Conservation (phyloP, 2,329 filamentous ascomycete genomes). For the Fusarium udum region DNA sequence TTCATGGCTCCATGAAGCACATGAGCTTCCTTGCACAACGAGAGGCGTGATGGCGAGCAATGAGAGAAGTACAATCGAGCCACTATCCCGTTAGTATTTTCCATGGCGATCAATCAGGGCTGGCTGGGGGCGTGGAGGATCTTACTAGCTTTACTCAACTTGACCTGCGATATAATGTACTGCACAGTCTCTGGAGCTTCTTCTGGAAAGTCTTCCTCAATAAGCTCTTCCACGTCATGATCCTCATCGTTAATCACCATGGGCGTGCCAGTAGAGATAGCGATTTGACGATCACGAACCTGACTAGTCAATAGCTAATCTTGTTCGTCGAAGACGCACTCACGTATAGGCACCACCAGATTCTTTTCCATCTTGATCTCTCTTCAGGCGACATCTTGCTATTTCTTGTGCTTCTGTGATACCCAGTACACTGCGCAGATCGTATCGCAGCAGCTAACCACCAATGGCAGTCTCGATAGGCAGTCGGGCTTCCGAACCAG, state of each 20-base stretch:
- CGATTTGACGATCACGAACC: not conserved
- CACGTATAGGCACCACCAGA: slow-evolving; percentile 11
- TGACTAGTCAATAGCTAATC: accelerated
- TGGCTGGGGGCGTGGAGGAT: too few relatives aligned
- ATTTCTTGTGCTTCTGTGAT: not conserved
- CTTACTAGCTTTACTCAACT: not conserved
- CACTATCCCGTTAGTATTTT: not conserved
- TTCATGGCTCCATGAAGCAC: accelerated
- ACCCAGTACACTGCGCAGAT: not conserved
- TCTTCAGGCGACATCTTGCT: accelerated
- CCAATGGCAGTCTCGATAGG: slow-evolving; percentile 2
- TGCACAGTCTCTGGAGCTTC: not conserved
- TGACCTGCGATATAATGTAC: not conserved
- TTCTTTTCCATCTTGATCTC: not conserved
- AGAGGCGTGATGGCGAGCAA: not conserved
- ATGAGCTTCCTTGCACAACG: not conserved
- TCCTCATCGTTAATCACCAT: not conserved
- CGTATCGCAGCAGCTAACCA: slow-evolving; percentile 6
- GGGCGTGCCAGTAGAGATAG: not conserved
- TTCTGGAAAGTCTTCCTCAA: not conserved
- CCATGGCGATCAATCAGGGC: not conserved
- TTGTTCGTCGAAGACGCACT: accelerated
- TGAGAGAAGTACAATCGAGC: not conserved
- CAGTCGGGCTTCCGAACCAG: slow-evolving; percentile 18
- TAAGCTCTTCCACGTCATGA: not conserved